Evolutionary conservation across 257 asterid species (phyloP).

Genomic region (Jasminum sambac): DNA sequence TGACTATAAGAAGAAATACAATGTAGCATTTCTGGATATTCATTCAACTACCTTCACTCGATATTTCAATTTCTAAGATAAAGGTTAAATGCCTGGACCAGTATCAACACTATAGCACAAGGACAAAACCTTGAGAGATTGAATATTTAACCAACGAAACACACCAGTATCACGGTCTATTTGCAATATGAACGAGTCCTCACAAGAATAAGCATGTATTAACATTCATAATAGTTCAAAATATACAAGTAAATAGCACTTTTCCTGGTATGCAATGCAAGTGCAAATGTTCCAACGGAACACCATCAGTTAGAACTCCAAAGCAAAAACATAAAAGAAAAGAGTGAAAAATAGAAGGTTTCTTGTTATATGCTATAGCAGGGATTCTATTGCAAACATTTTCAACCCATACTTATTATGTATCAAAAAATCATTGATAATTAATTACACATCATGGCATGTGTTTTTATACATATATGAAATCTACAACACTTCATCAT

Average conservation of each 20-base stretch:
- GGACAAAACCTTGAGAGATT: neutral
- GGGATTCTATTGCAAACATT: neutral
- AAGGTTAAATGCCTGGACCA: neutral
- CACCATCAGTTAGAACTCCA: neutral
- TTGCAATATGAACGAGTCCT: neutral
- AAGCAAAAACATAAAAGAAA: neutral
- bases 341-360: neutral
- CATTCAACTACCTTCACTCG: neutral
- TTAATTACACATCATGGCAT: neutral
- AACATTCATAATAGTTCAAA: neutral
- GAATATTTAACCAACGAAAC: neutral
- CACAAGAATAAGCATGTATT: neutral
- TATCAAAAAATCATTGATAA: neutral
- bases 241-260: neutral
- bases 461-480: neutral
- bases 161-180: neutral
- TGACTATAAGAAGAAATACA: neutral
- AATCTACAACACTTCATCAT: slow-evolving; percentile 66
- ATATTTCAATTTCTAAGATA: neutral
- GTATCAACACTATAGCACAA: neutral
- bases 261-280: neutral
- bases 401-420: neutral
- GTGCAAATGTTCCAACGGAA: neutral
- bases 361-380: neutral
- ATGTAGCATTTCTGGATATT: neutral